These are phyloP conservation scores for Arabis hirsuta DNA, from an alignment of 345 rosid genomes.

Conservation along the genomic window DNA sequence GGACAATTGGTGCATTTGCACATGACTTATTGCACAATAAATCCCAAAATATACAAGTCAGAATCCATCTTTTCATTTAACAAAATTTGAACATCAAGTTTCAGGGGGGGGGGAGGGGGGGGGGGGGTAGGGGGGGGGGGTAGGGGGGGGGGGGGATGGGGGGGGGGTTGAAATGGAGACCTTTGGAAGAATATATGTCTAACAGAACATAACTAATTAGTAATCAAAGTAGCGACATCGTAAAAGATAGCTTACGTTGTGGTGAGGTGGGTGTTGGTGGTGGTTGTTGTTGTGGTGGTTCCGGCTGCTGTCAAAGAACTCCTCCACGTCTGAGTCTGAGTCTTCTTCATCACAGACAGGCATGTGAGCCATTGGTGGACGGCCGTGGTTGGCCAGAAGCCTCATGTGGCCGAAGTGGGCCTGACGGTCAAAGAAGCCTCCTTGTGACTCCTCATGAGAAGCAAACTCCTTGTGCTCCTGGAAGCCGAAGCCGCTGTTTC, in stretches of 20 bases:
- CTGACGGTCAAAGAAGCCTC: conserved; percentile 34
- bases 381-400: conserved; percentile 38
- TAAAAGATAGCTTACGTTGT: conserved; percentile 28
- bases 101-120: not conserved
- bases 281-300: conserved; percentile 15
- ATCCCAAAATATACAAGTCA: not conserved
- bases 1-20: not conserved
- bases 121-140: too few species aligned
- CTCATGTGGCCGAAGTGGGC: conserved; percentile 19
- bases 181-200: not conserved
- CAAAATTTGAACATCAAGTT: not conserved
- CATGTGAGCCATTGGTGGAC: conserved; percentile 41
- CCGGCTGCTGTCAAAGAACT: not conserved
- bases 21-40: not conserved
- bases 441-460: conserved; percentile 27
- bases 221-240: not conserved
- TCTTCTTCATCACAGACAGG: conserved; percentile 31
- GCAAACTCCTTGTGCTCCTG: conserved; percentile 35
- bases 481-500: conserved; percentile 14
- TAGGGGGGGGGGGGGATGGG: too few species aligned
- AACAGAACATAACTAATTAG: conserved; percentile 5
- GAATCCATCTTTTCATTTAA: not conserved
- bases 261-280: conserved; percentile 30
- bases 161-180: not conserved
- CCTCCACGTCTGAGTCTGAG: conserved; percentile 34